These are phyloP conservation scores for Novymonas esmeraldas DNA, from an alignment of 208 protist species.

Conservation along the genomic window DNA sequence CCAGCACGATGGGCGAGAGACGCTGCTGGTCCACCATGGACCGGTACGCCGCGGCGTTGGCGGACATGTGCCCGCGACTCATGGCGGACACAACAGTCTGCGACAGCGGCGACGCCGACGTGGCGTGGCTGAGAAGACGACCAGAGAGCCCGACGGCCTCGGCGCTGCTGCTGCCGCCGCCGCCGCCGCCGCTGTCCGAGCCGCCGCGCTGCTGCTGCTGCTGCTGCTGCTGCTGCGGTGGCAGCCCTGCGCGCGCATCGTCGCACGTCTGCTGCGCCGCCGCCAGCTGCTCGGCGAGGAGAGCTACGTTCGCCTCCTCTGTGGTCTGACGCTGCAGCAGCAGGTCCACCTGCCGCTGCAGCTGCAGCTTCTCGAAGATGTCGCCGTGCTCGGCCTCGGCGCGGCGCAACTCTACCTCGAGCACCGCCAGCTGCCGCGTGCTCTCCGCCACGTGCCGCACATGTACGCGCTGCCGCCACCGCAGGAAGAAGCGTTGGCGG, in stretches of 20 bases:
- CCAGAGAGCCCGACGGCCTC: not conserved
- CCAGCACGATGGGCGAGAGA: slow-evolving; percentile 64
- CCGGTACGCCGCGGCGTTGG: slow-evolving; percentile 42
- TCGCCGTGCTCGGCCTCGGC: slow-evolving; percentile 68
- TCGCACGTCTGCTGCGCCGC: slow-evolving; percentile 29
- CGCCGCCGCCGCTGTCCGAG: slow-evolving; percentile 4
- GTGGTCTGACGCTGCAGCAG: slow-evolving; percentile 48
- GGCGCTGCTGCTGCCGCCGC: not conserved
- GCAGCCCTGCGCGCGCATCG: slow-evolving; percentile 7
- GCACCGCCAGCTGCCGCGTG: slow-evolving; percentile 33
- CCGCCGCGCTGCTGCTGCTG: not conserved
- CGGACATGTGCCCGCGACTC: slow-evolving; percentile 38
- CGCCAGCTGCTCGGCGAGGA: slow-evolving; percentile 27
- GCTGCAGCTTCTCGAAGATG: slow-evolving; percentile 85
- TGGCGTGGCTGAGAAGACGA: not conserved
- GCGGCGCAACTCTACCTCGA: slow-evolving; percentile 47
- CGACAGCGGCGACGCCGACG: not conserved
- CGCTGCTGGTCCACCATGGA: slow-evolving; percentile 62
- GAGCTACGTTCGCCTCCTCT: slow-evolving; percentile 41
- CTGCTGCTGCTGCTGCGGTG: not conserved
- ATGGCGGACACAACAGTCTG: slow-evolving; percentile 1
- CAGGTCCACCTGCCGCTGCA: slow-evolving; percentile 76
- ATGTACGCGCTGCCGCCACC: slow-evolving; percentile 54
- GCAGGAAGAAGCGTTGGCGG: slow-evolving; percentile 41
- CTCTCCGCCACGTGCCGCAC: slow-evolving; percentile 27